phyloP scores from a whole-genome alignment of 2,329 filamentous ascomycete genomes.

The Tolypocladium endophyticum region DNA sequence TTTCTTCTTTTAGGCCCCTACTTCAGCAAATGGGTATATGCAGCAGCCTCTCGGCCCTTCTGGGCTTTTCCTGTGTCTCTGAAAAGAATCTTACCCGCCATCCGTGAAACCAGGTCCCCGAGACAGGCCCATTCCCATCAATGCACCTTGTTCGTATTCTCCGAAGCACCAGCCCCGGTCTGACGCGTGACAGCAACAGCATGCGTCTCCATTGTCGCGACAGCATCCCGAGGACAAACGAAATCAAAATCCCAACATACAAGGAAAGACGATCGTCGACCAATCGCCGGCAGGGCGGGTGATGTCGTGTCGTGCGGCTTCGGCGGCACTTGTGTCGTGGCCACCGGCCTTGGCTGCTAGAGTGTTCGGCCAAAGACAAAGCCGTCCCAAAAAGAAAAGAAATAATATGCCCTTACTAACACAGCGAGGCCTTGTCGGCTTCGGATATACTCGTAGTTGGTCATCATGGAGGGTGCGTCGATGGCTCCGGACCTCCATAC shows the following conservation, averaged over 20 bases:
- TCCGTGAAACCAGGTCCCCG: not conserved
- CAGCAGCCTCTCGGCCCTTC: conserved; percentile 7
- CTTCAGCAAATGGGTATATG: conserved; percentile 22
- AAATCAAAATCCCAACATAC: not conserved
- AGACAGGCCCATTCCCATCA: not conserved
- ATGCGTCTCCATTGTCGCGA: not conserved
- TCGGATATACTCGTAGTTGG: not conserved
- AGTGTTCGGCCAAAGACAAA: not conserved
- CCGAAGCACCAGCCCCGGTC: not conserved
- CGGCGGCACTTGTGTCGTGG: conserved; percentile 6
- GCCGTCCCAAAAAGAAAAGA: not conserved
- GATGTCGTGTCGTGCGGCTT: not conserved
- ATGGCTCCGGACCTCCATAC: too few species aligned
- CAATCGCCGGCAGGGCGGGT: not conserved
- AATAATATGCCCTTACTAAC: conserved; percentile 7
- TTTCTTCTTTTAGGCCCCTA: conserved; percentile 5
- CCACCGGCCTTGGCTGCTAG: not conserved
- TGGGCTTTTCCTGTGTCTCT: not conserved
- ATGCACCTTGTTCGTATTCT: not conserved
- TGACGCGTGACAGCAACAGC: not conserved
- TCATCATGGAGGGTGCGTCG: not conserved
- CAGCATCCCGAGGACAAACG: not conserved
- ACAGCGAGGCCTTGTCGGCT: conserved; percentile 6
- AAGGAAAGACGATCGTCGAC: not conserved
- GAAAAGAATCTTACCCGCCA: not conserved